Evolutionary conservation across 345 rosid genomes (phyloP), one percentile per base, ranked within the genome.

Genomic region (Eucalyptus sp.): DNA sequence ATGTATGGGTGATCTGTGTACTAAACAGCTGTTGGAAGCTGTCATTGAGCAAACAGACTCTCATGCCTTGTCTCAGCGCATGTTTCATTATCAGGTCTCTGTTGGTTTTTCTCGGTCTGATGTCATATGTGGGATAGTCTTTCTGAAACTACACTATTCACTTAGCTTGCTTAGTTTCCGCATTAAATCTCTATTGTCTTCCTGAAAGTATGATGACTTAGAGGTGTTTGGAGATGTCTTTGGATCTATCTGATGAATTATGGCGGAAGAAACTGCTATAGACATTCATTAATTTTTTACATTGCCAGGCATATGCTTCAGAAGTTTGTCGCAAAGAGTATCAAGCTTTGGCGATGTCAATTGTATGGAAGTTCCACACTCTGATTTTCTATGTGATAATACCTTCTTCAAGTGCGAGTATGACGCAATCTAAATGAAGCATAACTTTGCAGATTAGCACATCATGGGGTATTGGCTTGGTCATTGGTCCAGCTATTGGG

Each of bases 401-500:
- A 76, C 29, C 84, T 41, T 76, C 29, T 76, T 76, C 15, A 41
- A 11, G 80, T 87, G 25, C 0, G 4, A 41, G 29, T 81, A 54
- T 52, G 13, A 62, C 14, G 50, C 86, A 79, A 88, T 87, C 46
- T 44, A 46, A 13, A 86, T 50, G 52, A 46, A 25, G 29, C 62
- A 52, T 86, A 41, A 41, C 22, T 86, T 90, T 88, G 90, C 92
- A 96, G 99, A 92, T 96, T 85, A 96, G 97, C 91, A 93, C 97
- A 86, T 91, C 99, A 10, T 92, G 99, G 94, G 98, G 97, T 87
- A 92, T 95, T 85, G 97, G 99, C 64, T 90, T 96, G 84, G 92
- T 96, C 88, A 90, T 96, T 50, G 99, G 99, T 88, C 99, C 97
- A 43, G 98, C 98, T 71, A 90, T 96, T 86, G 98, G 99, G 89